A percentile compares a stretch with the other conserved stretches of the same genome.
Conservation (phyloP, 805 yeast genomes). For the Maudiozyma barnettii region DNA sequence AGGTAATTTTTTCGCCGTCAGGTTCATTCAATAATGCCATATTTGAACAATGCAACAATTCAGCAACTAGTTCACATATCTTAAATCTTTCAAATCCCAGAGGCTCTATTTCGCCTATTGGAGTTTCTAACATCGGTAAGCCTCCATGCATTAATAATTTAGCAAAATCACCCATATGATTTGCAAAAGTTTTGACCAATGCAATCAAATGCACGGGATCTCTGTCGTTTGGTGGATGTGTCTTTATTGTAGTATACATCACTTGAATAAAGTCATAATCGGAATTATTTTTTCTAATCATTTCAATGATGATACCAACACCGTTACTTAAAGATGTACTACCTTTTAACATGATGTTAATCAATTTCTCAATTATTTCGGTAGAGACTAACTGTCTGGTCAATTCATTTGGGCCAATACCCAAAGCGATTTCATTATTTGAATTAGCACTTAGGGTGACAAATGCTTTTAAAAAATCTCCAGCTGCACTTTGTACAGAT, state of each 20-base stretch:
- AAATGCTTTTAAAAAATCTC: slow-evolving; percentile 88
- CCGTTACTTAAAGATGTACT: slow-evolving; percentile 88
- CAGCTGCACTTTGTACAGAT: slow-evolving; percentile 81
- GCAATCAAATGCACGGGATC: slow-evolving; percentile 90
- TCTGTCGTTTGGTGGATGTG: slow-evolving; percentile 85
- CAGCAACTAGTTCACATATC: slow-evolving; percentile 87
- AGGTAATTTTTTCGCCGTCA: slow-evolving; percentile 55
- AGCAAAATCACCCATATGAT: slow-evolving; percentile 59
- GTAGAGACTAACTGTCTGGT: slow-evolving; percentile 83
- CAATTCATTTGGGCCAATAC: slow-evolving; percentile 91
- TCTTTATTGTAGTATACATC: slow-evolving; percentile 64
- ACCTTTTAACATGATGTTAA: slow-evolving; percentile 66
- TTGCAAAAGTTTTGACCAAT: slow-evolving; percentile 66
- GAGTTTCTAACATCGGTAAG: slow-evolving; percentile 29
- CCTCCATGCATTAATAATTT: slow-evolving; percentile 40
- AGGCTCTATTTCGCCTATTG: slow-evolving; percentile 54
- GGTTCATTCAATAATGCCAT: slow-evolving; percentile 82
- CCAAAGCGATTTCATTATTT: slow-evolving; percentile 75
- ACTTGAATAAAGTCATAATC: slow-evolving; percentile 90
- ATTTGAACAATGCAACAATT: slow-evolving; percentile 89
- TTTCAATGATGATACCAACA: slow-evolving; percentile 87
- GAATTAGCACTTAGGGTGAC: slow-evolving; percentile 89
- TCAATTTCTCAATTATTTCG: slow-evolving; percentile 52
- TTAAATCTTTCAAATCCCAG: slow-evolving; percentile 89
- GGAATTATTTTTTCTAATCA: slow-evolving; percentile 88